These are phyloP conservation scores for Phlebopus sp. DNA, from an alignment of 1,284 basidiomycete genomes.

Conservation along the genomic window DNA sequence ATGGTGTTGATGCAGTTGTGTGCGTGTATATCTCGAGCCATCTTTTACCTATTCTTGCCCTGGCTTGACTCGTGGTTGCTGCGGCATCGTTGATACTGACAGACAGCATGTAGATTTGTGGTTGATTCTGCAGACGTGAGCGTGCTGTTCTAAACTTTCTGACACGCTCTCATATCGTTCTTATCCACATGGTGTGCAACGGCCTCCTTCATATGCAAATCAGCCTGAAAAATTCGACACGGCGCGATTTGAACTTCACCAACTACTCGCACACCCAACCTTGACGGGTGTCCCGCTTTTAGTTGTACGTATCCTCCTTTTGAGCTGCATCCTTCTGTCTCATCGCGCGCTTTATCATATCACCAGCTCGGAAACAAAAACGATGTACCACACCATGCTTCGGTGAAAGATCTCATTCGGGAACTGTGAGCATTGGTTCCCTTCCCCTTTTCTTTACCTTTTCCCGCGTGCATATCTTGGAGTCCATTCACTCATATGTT, in stretches of 20 bases:
- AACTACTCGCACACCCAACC: conserved; percentile 73
- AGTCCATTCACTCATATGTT: neutral
- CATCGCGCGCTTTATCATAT: neutral
- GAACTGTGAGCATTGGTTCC: conserved; percentile 57
- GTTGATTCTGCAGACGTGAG: conserved; percentile 86
- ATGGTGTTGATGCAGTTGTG: conserved; percentile 93
- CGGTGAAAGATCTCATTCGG: conserved; percentile 84
- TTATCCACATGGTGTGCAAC: no score
- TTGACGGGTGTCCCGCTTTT: conserved; percentile 83
- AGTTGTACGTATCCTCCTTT: conserved; percentile 53
- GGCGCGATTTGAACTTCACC: conserved; percentile 87
- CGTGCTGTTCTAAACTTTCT: conserved; percentile 10
- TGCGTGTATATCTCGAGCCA: conserved; percentile 42
- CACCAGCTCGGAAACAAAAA: conserved; percentile 93
- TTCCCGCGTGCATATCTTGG: neutral
- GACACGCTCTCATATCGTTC: no score
- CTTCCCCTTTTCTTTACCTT: conserved; percentile 2
- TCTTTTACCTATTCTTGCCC: neutral
- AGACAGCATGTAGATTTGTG: conserved; percentile 63
- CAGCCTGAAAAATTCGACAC: conserved; percentile 79
- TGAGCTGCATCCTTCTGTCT: neutral
- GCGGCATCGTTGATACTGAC: conserved; percentile 9
- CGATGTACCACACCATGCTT: conserved; percentile 77
- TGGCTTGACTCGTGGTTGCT: conserved; percentile 7
- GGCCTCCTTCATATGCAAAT: neutral